Evolutionary conservation across 2,329 filamentous ascomycete genomes (phyloP), one percentile per base, ranked within the genome.

Genomic region (Claviceps humidiphila): DNA sequence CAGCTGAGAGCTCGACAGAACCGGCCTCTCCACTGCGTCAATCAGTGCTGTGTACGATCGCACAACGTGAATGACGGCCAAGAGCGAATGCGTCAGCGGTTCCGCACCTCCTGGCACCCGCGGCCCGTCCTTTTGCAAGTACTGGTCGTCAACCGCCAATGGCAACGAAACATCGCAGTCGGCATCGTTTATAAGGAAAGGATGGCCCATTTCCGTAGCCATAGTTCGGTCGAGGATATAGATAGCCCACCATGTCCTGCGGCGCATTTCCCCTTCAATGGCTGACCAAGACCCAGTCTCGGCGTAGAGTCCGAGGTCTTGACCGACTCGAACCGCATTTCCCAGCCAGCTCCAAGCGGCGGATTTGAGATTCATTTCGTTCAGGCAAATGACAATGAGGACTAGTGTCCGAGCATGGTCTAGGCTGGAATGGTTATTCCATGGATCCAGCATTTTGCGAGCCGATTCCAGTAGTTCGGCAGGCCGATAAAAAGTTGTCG

Each of bases 191-290:
- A 97, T 95, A 57, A 90, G 69, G 52, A 87, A 79, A 0, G 91
- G 89, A 49, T 85, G 82, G 8, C 88, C 87, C 38, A 89, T 75
- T 63, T 95, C 90, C 13, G 95, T 73, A 0, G 89, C 83, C 49
- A 94, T 71, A 26, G 87, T 77, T 56, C 89, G 81, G 69, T 98
- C 93, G 71, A 90, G 82, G 45, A 89, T 81, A 68, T 97, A 97
- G 53, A 95, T 80, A 14, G 87, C 82, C 89, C 93, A 98, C 91
- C 91, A 98, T 2, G 93, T 80, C 52, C 90, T 78, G 55, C 87
- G 81, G 51, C 90, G 81, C 81, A 91, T 89, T 67, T 97, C 91
- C 11, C 80, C 80, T 60, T 95, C 89, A 14, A 95, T 73, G 1
- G 82, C 75, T 2, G 85, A 77, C 76, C 84, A 89, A 0, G 82